Percentiles rank a stretch among this genome's conserved stretches.
Evolutionary conservation across 2,329 filamentous ascomycete species (phyloP).

Genomic region (Sclerotinia nivalis): DNA sequence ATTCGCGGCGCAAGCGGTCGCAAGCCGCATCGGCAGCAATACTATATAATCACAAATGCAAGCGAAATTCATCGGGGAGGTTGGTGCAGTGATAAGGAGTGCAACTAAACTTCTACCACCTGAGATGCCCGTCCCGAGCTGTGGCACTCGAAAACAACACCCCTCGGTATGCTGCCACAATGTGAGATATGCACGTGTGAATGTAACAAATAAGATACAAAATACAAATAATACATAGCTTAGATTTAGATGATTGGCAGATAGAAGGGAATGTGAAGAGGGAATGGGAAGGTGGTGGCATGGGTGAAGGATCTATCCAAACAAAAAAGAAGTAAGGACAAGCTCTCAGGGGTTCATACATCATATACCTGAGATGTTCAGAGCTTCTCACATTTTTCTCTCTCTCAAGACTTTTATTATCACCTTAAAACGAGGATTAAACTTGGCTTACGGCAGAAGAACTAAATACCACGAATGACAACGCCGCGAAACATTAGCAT

Average conservation of each 20-base stretch:
- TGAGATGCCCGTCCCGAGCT: not conserved
- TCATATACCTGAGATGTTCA: not conserved
- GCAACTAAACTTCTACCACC: not conserved
- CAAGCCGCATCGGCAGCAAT: not conserved
- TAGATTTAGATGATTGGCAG: not conserved
- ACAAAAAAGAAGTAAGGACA: not conserved
- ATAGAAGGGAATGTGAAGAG: too few relatives aligned
- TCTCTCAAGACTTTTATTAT: not conserved
- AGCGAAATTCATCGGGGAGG: not conserved
- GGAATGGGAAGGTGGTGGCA: not conserved
- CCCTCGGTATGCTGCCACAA: constrained; percentile 4
- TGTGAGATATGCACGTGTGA: not conserved
- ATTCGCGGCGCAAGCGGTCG: not conserved
- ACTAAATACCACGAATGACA: not conserved
- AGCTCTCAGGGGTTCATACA: not conserved
- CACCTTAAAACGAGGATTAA: not conserved
- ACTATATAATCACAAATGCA: not conserved
- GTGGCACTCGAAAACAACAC: not conserved
- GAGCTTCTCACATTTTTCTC: not conserved
- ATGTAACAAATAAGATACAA: not conserved
- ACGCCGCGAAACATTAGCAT: not conserved
- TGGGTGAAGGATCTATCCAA: not conserved
- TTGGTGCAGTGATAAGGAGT: not conserved
- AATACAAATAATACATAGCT: not conserved
- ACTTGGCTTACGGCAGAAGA: not conserved